phyloP scores from a whole-genome alignment of 768 basidiomycete species.

The Sporobolomyces roseus region DNA sequence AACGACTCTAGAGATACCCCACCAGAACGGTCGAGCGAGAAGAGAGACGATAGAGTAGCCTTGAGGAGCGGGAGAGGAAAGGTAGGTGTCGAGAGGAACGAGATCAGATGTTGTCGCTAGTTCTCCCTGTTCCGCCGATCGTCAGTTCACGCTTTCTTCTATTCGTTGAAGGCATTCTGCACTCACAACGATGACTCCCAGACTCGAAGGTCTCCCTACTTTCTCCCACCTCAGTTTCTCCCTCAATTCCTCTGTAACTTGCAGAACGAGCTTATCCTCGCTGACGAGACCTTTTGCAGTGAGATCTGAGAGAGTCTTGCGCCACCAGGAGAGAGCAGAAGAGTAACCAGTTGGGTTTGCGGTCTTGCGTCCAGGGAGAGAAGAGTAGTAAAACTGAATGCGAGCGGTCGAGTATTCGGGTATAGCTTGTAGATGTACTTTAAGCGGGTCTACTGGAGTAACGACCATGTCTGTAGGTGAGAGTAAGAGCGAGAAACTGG shows the following conservation, averaged over 20 bases:
- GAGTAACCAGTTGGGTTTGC: slow-evolving; percentile 41
- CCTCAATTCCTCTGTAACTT: slow-evolving; percentile 21
- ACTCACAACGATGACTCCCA: slow-evolving; percentile 31
- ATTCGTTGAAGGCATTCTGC: not conserved
- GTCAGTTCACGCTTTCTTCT: not conserved
- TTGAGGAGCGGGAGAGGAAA: slow-evolving; percentile 9
- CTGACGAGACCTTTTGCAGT: slow-evolving; percentile 16
- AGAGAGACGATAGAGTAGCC: slow-evolving; percentile 22
- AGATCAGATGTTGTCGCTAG: slow-evolving; percentile 12
- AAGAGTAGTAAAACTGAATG: slow-evolving; percentile 37
- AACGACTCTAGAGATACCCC: slow-evolving; percentile 22
- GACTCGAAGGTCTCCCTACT: slow-evolving; percentile 26
- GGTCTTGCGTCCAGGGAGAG: slow-evolving; percentile 28
- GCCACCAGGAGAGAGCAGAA: slow-evolving; percentile 37
- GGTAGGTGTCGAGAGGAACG: slow-evolving; percentile 10
- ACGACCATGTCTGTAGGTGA: not conserved
- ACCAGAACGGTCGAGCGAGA: slow-evolving; percentile 34
- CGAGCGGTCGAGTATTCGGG: slow-evolving; percentile 20
- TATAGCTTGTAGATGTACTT: slow-evolving; percentile 4
- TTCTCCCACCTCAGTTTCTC: slow-evolving; percentile 27
- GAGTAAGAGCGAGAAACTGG: not conserved
- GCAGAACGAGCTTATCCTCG: slow-evolving; percentile 31
- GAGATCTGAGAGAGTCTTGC: slow-evolving; percentile 23
- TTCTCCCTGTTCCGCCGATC: slow-evolving; percentile 8
- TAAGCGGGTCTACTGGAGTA: not conserved